These are phyloP conservation scores for Bifiguratus adelaidae DNA, from an alignment of 192 early-diverging fungal genomes.

Conservation along the genomic window DNA sequence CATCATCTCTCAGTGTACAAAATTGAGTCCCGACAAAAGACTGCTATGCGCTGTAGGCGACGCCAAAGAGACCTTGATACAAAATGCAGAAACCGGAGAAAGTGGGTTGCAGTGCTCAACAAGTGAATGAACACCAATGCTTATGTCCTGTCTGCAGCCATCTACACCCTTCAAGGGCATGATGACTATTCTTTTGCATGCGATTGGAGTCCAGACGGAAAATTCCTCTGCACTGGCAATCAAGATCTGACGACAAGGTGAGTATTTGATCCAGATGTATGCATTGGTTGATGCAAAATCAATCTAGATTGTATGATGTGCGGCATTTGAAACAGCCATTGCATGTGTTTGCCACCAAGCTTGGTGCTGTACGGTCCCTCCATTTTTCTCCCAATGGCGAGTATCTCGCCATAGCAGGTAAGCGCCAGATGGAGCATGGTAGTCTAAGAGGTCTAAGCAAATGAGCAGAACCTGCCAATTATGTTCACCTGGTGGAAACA, in stretches of 20 bases:
- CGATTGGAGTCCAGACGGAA: constrained; percentile 46
- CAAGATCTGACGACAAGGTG: constrained; percentile 40
- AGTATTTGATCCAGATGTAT: neutral
- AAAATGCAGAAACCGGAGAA: constrained; percentile 33
- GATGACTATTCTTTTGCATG: constrained; percentile 62
- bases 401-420: constrained; percentile 42
- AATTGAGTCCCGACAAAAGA: constrained; percentile 36
- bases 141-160: neutral
- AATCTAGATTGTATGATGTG: constrained; percentile 52
- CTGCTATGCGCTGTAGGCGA: constrained; percentile 51
- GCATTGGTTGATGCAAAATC: constrained; percentile 9
- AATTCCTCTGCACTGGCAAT: constrained; percentile 49
- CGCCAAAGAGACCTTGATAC: constrained; percentile 26
- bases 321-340: constrained; percentile 41
- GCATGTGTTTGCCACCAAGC: constrained; percentile 26
- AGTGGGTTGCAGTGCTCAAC: constrained; percentile 9
- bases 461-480: constrained; percentile 44
- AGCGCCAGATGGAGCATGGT: neutral
- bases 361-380: constrained; percentile 49
- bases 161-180: constrained; percentile 37
- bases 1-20: constrained; percentile 32
- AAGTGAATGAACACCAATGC: neutral
- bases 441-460: neutral
- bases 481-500: constrained; percentile 52
- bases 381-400: constrained; percentile 43